Evolutionary conservation across 176 grass and related monocot species (phyloP), one percentile per base, ranked within the genome.

Genomic region (Oryza nivara): DNA sequence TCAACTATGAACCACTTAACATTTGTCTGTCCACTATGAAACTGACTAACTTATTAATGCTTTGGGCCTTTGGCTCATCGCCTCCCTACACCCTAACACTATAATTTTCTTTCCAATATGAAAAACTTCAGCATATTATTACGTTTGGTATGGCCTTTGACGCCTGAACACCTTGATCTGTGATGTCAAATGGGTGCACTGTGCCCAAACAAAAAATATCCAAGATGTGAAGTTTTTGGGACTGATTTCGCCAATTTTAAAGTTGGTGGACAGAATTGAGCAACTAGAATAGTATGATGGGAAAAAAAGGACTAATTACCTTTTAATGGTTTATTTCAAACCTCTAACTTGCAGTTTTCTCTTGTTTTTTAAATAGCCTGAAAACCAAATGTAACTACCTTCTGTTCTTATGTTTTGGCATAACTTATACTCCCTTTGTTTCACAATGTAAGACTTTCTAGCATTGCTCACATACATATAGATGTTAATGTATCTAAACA

Each of bases 261-360:
- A 3, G 58, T 63, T 63, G n/a, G 0, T 63, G n/a, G 9, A 63
- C 9, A 4, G 11, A 23, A 10, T 63, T 23, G 13, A 63, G n/a
- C 20, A 63, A 23, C 5, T n/a, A 63, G 58, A 63, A 63, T 63
- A 63, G 13, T 63, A 60, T 23, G n/a, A 23, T 3, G 8, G 58
- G 19, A 1, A 23, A 23, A 23, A 63, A 63, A 63, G 1, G 19
- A 63, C 9, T n/a, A 32, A 32, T 32, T 32, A 63, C 58, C 20
- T 65, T 43, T 64, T 25, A 77, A 61, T 45, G 13, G 68, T 77
- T 22, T 40, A 68, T 72, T 71, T 65, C n/a, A 66, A 77, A 52
- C 6, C 85, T 40, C 2, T 64, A 64, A 4, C 56, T 26, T 4
- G 0, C 14, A 11, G 68, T 13, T 72, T 5, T 70, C 26, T 64